phyloP scores from a whole-genome alignment of 192 early-diverging fungal genomes.

The Coemansia sp. region DNA sequence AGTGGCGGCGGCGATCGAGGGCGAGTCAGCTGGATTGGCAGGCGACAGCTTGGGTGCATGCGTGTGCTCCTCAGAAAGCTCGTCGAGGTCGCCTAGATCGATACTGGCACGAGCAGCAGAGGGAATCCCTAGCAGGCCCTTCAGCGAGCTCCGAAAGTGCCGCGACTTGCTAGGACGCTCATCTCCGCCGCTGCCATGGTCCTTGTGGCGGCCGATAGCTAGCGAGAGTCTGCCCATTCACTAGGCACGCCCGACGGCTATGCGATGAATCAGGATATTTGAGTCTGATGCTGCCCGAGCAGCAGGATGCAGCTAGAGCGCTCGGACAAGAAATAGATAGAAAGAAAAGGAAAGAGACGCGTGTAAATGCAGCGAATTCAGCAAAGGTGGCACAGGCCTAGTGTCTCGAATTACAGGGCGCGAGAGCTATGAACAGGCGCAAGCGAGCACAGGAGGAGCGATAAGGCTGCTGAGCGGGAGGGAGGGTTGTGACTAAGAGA shows the following conservation, averaged over 20 bases:
- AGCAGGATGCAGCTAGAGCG: slow-evolving; percentile 1
- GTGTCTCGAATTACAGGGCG: slow-evolving; percentile 4
- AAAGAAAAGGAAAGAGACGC: neutral
- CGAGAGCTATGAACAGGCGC: slow-evolving; percentile 1
- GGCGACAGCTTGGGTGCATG: slow-evolving; percentile 15
- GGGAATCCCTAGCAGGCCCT: slow-evolving; percentile 44
- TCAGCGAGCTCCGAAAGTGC: slow-evolving; percentile 47
- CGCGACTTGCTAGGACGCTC: slow-evolving; percentile 26
- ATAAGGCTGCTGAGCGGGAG: neutral
- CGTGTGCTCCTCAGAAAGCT: slow-evolving; percentile 18
- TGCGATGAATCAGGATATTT: neutral
- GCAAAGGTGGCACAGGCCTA: neutral
- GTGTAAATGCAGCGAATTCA: slow-evolving; percentile 11
- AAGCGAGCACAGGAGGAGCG: neutral
- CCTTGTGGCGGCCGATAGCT: slow-evolving; percentile 45
- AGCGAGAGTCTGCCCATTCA: slow-evolving; percentile 52
- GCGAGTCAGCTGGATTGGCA: slow-evolving; percentile 14
- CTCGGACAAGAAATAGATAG: neutral
- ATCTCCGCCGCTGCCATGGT: slow-evolving; percentile 29
- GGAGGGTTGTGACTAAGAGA: neutral
- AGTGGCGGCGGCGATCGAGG: slow-evolving; percentile 8
- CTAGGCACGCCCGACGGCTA: neutral
- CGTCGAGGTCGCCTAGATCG: slow-evolving; percentile 42
- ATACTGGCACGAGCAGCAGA: slow-evolving; percentile 42
- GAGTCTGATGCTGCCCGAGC: slow-evolving; percentile 7